Evolutionary conservation across 352 stramenopile species (phyloP), one percentile per base, ranked within the genome.

Genomic region (Pythium periplocum): DNA sequence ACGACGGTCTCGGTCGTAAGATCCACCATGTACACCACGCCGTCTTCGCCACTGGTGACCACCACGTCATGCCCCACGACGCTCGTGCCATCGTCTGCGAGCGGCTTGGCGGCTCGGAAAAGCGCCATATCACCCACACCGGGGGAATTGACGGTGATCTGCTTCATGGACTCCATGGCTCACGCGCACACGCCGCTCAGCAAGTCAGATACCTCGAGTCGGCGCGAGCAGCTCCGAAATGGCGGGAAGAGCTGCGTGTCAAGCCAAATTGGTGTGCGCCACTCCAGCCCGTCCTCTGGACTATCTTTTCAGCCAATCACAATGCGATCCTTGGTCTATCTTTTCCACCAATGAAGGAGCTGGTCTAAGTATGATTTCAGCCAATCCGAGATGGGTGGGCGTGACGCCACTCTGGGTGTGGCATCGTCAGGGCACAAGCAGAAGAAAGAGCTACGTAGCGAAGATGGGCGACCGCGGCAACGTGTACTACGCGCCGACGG

Each of bases 401-500:
- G 17, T 26, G 17, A 26, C 17, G 17, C 17, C 17, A 26, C 17
- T 26, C 17, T 26, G 17, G 0, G 17, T 26, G 17, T 26, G 17
- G 17, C 17, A 26, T 26, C 17, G 17, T 26, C 17, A 26, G 17
- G 17, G 17, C 38, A 43, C 38, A 43, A 43, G 38, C 38, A 12
- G 12, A 8, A 43, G 38, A 8, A 12, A 43, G 7, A 43, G 38
- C 38, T 8, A 43, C 38, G 44, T 6, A 56, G 26, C 4, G n/a
- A 62, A 10, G 2, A 87, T 82, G 73, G 71, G 71, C 37, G 82
- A 93, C 61, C 83, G 83, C 41, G 85, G 85, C 41, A 86, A 82
- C 62, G 87, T 90, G 66, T 83, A 69, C 59, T 95, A 95, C 71
- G 85, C 71, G 67, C 82, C 82, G 17, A 95, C 85, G 60, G 85